These are phyloP conservation scores for Puccinia novopanici DNA, from an alignment of 1,284 basidiomycete genomes.

Conservation along the genomic window DNA sequence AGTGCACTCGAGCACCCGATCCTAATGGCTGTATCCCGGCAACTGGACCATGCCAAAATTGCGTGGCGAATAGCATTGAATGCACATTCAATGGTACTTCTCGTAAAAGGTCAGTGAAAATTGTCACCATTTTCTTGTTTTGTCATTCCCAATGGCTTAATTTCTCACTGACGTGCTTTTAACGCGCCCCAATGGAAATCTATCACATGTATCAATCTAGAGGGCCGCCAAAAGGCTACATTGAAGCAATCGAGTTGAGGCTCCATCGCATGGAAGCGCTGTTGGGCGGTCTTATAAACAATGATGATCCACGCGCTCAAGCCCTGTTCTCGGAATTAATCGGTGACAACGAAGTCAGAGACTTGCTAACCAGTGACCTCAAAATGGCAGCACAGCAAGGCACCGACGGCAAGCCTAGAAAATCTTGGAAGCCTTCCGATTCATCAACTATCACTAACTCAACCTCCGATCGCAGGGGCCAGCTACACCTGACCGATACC, in stretches of 20 bases:
- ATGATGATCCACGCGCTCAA: constrained; percentile 68
- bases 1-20: constrained; percentile 44
- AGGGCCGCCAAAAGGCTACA: constrained; percentile 83
- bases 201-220: constrained; percentile 55
- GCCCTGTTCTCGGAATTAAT: constrained; percentile 67
- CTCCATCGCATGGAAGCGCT: constrained; percentile 83
- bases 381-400: constrained; percentile 52
- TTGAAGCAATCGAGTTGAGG: constrained; percentile 82
- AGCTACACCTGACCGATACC: constrained; percentile 48
- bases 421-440: constrained; percentile 53
- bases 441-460: not conserved
- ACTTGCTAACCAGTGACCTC: constrained; percentile 56
- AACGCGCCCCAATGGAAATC: not conserved
- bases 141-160: not conserved
- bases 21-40: constrained; percentile 22
- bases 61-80: constrained; percentile 15
- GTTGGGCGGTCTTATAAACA: constrained; percentile 69
- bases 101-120: constrained; percentile 29
- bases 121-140: not conserved
- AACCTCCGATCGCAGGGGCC: constrained; percentile 1
- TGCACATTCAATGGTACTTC: constrained; percentile 45
- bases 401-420: constrained; percentile 52
- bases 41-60: constrained; percentile 45
- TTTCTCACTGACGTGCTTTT: not conserved
- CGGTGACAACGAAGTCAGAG: constrained; percentile 56